Conservation (phyloP, 2,329 filamentous ascomycete species). For the Aspergillus sp. region DNA sequence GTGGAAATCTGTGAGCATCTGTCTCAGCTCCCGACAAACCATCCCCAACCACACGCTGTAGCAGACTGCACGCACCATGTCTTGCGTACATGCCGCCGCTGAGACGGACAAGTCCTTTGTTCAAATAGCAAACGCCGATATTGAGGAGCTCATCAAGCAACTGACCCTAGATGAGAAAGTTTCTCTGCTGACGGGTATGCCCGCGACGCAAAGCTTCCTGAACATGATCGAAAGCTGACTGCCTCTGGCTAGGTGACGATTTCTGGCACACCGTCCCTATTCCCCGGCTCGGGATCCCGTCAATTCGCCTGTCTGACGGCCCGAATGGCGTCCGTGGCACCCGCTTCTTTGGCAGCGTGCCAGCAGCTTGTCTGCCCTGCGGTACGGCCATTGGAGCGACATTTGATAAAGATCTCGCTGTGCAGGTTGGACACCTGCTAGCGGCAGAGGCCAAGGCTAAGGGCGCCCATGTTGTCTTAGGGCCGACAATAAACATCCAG, state of each 20-base stretch:
- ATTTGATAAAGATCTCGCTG: constrained; percentile 71
- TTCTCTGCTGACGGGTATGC: constrained; percentile 35
- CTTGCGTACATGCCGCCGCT: background rate
- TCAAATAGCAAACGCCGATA: constrained; percentile 19
- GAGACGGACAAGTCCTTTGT: constrained; percentile 1
- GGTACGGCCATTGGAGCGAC: constrained; percentile 76
- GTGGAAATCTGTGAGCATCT: background rate
- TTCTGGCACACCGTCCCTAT: constrained; percentile 70
- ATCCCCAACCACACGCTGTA: background rate
- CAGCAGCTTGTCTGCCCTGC: constrained; percentile 77
- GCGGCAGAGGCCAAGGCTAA: constrained; percentile 71
- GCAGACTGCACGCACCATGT: background rate
- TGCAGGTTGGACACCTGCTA: constrained; percentile 68
- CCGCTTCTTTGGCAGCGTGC: constrained; percentile 65
- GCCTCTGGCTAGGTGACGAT: constrained; percentile 44
- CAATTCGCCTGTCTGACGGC: constrained; percentile 67
- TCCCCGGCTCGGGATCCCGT: constrained; percentile 62
- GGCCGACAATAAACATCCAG: constrained; percentile 79
- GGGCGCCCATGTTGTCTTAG: constrained; percentile 71
- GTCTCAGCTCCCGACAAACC: background rate
- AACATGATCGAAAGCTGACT: background rate
- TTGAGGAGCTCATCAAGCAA: constrained; percentile 52
- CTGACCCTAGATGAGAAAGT: constrained; percentile 62
- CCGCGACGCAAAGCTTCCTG: too few relatives aligned
- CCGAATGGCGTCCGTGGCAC: constrained; percentile 69